Evolutionary conservation across 139 green algal species (phyloP).

Genomic region (Picochlorum sp.): DNA sequence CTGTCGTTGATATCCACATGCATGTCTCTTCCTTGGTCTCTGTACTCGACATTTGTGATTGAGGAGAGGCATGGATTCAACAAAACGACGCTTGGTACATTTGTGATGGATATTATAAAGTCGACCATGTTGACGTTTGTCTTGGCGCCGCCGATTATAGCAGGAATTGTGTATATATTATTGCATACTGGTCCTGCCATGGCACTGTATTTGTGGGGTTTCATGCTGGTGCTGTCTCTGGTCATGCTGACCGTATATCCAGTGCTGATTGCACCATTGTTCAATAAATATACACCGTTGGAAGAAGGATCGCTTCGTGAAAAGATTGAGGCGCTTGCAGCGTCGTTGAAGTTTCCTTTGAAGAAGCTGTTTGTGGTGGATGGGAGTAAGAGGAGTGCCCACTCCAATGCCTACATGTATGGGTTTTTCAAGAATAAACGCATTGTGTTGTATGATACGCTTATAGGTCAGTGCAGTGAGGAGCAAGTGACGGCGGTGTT

Average conservation of each 20-base stretch:
- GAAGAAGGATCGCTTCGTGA: constrained; percentile 37
- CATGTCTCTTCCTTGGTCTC: constrained; percentile 59
- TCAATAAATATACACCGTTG: constrained; percentile 64
- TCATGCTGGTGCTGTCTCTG: constrained; percentile 62
- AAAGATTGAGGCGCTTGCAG: constrained; percentile 63
- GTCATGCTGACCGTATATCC: constrained; percentile 71
- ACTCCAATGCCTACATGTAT: constrained; percentile 90
- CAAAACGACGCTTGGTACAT: constrained; percentile 68
- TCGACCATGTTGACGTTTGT: constrained; percentile 41
- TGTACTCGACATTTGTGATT: constrained; percentile 74
- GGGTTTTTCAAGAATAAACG: constrained; percentile 90
- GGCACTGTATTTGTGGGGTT: constrained; percentile 73
- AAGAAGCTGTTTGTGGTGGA: constrained; percentile 69
- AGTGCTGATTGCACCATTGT: constrained; percentile 45
- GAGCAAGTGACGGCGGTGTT: constrained; percentile 81
- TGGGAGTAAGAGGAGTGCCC: constrained; percentile 38
- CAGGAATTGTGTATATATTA: constrained; percentile 56
- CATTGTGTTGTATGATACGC: constrained; percentile 86
- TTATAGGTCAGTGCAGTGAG: constrained; percentile 59
- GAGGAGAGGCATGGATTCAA: constrained; percentile 86
- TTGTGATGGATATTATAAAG: constrained; percentile 61
- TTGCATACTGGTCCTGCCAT: constrained; percentile 45
- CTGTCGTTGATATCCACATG: constrained; percentile 51
- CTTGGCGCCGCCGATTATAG: constrained; percentile 65
- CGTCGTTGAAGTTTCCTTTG: constrained; percentile 63